These are phyloP conservation scores for Gastrolobium bilobum DNA, from an alignment of 306 rosid species.

Conservation along the genomic window DNA sequence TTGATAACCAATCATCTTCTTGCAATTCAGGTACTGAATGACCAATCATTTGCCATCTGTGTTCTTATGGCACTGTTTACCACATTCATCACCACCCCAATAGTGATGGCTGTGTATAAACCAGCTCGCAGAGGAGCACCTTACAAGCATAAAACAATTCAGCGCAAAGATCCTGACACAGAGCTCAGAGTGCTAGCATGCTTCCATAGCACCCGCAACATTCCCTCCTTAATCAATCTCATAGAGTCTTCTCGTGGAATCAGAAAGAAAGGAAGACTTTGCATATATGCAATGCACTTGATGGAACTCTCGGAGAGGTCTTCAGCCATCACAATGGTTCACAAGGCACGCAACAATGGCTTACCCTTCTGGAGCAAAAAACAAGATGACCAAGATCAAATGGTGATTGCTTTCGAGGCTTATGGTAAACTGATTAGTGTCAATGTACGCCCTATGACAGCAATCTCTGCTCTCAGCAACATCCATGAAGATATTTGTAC, in stretches of 20 bases:
- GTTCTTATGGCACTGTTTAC: constrained; percentile 82
- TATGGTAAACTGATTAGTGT: constrained; percentile 66
- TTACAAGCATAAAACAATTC: constrained; percentile 66
- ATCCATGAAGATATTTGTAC: constrained; percentile 79
- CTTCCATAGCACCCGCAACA: constrained; percentile 75
- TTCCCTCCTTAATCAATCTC: constrained; percentile 71
- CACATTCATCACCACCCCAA: constrained; percentile 81
- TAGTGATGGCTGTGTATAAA: constrained; percentile 69
- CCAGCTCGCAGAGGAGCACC: constrained; percentile 79
- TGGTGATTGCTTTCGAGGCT: constrained; percentile 76
- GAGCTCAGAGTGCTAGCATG: constrained; percentile 73
- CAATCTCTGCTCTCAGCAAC: constrained; percentile 63
- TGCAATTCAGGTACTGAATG: constrained; percentile 68
- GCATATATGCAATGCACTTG: constrained; percentile 80
- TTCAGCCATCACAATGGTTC: constrained; percentile 82
- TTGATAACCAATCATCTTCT: not conserved
- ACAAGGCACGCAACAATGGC: constrained; percentile 75
- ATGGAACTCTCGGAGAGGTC: constrained; percentile 85
- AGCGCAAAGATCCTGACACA: constrained; percentile 54
- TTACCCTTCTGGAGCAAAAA: constrained; percentile 80
- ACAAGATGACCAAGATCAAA: constrained; percentile 50
- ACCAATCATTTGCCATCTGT: constrained; percentile 76
- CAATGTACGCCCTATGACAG: constrained; percentile 75
- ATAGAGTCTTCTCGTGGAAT: constrained; percentile 74
- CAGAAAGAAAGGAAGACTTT: constrained; percentile 61